phyloP scores from a whole-genome alignment of 108 stramenopile genomes.

The Skeletonema menzelii region DNA sequence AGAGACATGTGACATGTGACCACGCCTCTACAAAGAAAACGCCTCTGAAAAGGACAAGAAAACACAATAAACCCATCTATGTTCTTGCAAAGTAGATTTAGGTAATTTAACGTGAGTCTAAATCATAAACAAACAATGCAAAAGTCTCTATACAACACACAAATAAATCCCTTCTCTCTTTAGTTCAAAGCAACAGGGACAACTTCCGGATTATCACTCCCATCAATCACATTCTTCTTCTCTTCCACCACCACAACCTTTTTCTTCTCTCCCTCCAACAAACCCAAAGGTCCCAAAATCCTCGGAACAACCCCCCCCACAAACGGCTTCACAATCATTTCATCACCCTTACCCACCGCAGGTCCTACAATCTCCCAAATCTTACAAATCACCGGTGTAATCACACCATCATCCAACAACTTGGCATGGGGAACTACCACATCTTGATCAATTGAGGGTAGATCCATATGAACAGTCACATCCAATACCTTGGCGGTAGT shows the following conservation, averaged over 20 bases:
- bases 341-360: conserved; percentile 59
- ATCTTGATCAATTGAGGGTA: conserved; percentile 45
- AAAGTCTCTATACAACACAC: background rate
- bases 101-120: background rate
- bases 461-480: conserved; percentile 47
- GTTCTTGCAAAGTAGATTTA: background rate
- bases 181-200: conserved; percentile 7
- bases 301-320: conserved; percentile 30
- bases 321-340: conserved; percentile 46
- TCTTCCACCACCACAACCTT: conserved; percentile 12
- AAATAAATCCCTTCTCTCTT: background rate
- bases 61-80: background rate
- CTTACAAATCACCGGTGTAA: conserved; percentile 67
- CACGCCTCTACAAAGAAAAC: too few species aligned
- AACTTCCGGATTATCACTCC: conserved; percentile 27
- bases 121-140: background rate
- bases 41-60: background rate
- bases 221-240: conserved; percentile 22
- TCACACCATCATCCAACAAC: conserved; percentile 55
- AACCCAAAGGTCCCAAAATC: conserved; percentile 21
- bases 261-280: conserved; percentile 14
- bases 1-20: too few species aligned
- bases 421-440: conserved; percentile 47
- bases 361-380: conserved; percentile 49
- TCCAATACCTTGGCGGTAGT: conserved; percentile 65